Percentiles rank a stretch among this genome's conserved stretches.
Conservation (phyloP, 208 protist genomes). For the Naegleria fowleri region DNA sequence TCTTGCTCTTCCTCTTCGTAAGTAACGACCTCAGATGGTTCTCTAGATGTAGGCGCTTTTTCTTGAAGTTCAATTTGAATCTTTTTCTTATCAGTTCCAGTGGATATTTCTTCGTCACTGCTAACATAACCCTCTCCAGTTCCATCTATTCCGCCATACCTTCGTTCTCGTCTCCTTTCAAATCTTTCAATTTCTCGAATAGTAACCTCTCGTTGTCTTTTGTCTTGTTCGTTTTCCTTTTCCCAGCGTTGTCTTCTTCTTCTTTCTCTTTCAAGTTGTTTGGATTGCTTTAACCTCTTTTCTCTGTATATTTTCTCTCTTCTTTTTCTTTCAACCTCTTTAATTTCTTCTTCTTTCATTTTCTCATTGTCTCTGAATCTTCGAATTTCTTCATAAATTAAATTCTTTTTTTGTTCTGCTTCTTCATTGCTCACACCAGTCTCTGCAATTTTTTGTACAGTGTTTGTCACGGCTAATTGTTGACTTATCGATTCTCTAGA, state of each 20-base stretch:
- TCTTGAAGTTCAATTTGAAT: background rate
- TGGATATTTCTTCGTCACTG: background rate
- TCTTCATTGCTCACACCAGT: background rate
- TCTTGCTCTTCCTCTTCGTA: background rate
- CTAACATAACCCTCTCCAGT: background rate
- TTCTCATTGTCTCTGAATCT: constrained; percentile 12
- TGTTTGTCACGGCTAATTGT: background rate
- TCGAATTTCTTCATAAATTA: background rate
- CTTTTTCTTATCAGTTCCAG: background rate
- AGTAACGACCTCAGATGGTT: background rate
- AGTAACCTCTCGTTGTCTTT: background rate
- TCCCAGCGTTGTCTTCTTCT: background rate
- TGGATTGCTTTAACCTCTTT: background rate
- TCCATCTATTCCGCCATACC: background rate
- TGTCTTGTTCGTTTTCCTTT: background rate
- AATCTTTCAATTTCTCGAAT: background rate
- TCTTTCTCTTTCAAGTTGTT: background rate
- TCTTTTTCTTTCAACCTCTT: background rate
- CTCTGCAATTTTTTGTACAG: background rate
- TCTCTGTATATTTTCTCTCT: background rate
- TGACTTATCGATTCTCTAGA: background rate
- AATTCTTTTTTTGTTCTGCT: background rate
- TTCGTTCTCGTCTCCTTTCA: background rate
- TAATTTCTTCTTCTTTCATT: constrained; percentile 1
- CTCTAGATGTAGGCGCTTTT: background rate